Conservation (phyloP, 805 yeast genomes). For the Myxozyma vanderwaltii region DNA sequence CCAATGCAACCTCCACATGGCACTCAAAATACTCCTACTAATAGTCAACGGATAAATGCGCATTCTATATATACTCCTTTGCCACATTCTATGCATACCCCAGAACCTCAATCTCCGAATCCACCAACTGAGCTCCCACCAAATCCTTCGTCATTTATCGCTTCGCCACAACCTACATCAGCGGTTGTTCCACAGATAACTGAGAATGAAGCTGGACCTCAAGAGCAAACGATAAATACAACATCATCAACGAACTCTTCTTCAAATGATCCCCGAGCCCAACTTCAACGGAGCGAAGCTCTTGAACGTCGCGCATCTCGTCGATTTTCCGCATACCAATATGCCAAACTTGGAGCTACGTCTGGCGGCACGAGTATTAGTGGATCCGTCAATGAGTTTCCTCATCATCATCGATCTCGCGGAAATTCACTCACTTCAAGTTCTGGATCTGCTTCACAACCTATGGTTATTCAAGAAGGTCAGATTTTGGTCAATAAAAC, state of each 20-base stretch:
- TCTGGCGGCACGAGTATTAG: background rate
- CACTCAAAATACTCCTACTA: background rate
- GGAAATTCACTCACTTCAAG: conserved; percentile 1
- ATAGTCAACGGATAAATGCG: background rate
- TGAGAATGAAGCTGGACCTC: background rate
- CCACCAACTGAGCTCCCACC: conserved; percentile 11
- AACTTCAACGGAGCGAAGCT: conserved; percentile 78
- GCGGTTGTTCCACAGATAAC: background rate
- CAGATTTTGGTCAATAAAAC: background rate
- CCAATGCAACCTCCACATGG: conserved; percentile 10
- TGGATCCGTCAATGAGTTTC: conserved; percentile 11
- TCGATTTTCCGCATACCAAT: conserved; percentile 90
- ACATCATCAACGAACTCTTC: background rate
- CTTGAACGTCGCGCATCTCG: conserved; percentile 91
- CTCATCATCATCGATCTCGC: background rate
- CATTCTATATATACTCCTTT: background rate
- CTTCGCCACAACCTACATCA: background rate
- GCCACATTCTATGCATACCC: background rate
- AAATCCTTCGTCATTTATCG: conserved; percentile 4
- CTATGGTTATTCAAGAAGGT: conserved; percentile 7
- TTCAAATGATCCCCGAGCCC: conserved; percentile 63
- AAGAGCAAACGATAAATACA: background rate
- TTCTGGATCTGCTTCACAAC: background rate
- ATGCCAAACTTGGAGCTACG: conserved; percentile 58
- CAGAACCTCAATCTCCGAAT: background rate